Base-by-base conservation (phyloP, 257 asterid genomes). In the Ilex aquifolium region DNA sequence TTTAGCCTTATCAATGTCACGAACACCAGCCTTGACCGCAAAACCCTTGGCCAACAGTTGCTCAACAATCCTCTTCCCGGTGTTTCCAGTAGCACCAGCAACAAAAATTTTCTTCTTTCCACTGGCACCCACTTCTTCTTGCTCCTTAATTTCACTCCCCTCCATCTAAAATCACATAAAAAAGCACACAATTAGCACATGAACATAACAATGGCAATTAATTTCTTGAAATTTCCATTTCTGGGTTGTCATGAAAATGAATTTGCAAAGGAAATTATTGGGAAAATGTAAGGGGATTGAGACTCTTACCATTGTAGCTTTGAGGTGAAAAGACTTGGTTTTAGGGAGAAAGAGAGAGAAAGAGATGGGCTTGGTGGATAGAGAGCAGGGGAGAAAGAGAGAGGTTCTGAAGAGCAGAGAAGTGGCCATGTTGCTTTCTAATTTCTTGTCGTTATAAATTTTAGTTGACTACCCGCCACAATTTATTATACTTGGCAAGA, bases 1-100 rank as follows among this genome's bases (percentile, higher is more conserved):
- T 77, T 83, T 92, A 16, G 94, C 99, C 80, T 87, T 92, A 56
- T 87, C 88, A 13, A 87, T 63, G 59, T 89, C 91, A 30, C 99
- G 86, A 13, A 92, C 97, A 2, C 94, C 99, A 53, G 99, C 97
- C 72, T 83, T 87, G 40, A 92, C 97, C 60, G 86, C 82, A 82
- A 89, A 92, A 0, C 99, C 97, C 69, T 81, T 89, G 15, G 87
- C 81, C 83, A 92, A 72, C 58, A 92, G 92, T 86, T 89, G 95
- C 77, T 87, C 93, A 69, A 89, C 97, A 17, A 92, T 82, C 79
- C 97, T 87, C 81, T 85, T 89, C 10, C 98, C 98, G 11, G 98
- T 91, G 69, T 74, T 89, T 32, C 98, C 98, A 31, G 93, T 76
- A 10, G 98, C 98, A 30, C 98, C 98, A 4, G 95, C 98, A 30